Conservation (phyloP, 805 yeast species). For the Candida sonorensis region DNA sequence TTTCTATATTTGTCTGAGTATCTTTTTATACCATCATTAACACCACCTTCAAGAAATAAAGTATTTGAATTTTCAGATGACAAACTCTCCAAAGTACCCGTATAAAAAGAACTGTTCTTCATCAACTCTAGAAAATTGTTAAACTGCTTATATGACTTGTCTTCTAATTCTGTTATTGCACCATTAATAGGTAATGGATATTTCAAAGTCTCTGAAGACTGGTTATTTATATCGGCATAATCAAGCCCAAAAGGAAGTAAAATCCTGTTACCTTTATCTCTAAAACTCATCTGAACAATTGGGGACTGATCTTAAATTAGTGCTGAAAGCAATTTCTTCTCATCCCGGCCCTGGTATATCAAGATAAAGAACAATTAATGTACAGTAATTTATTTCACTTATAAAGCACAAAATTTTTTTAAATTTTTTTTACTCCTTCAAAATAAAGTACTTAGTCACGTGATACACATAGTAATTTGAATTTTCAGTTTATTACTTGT, state of each 20-base stretch:
- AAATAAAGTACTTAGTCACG: no score
- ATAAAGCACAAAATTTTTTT: no score
- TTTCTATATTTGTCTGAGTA: constrained; percentile 77
- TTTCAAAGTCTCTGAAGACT: constrained; percentile 26
- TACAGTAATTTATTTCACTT: no score
- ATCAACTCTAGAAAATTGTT: constrained; percentile 47
- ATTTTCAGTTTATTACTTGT: no score
- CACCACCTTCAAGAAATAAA: constrained; percentile 33
- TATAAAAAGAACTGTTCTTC: constrained; percentile 59
- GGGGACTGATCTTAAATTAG: background rate
- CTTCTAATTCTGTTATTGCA: constrained; percentile 43
- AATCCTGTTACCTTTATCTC: constrained; percentile 38
- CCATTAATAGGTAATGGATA: constrained; percentile 62
- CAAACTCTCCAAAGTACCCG: constrained; percentile 40
- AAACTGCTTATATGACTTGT: constrained; percentile 44
- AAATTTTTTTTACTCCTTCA: no score
- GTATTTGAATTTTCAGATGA: constrained; percentile 15
- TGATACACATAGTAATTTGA: no score
- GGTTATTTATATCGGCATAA: constrained; percentile 48
- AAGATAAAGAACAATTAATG: no score
- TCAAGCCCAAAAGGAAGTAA: constrained; percentile 68
- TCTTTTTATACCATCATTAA: constrained; percentile 68
- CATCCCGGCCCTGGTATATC: no score
- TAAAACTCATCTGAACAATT: constrained; percentile 43
- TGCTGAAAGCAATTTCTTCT: no score